These are phyloP conservation scores for Malus domestica DNA, from an alignment of 306 rosid genomes.

Conservation along the genomic window ASM211411v1 NC_041794.1:24962501-24963000, in stretches of 20 bases:
- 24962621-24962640: slow-evolving; percentile 29
- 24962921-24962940: slow-evolving; percentile 88
- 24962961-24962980: slow-evolving; percentile 81
- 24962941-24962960: slow-evolving; percentile 82
- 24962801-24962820: not conserved
- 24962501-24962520: slow-evolving; percentile 30
- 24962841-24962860: slow-evolving; percentile 89
- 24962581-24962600: slow-evolving; percentile 21
- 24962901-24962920: slow-evolving; percentile 82
- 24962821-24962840: slow-evolving; percentile 52
- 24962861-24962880: slow-evolving; percentile 93
- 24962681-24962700: slow-evolving; percentile 27
- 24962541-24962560: slow-evolving; percentile 23
- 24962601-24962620: slow-evolving; percentile 25
- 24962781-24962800: not conserved
- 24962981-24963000: slow-evolving; percentile 99
- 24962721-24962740: not conserved
- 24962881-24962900: slow-evolving; percentile 78
- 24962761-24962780: not conserved
- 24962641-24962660: slow-evolving; percentile 40
- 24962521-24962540: slow-evolving; percentile 19
- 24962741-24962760: not conserved
- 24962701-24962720: not conserved
- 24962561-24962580: slow-evolving; percentile 17
- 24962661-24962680: slow-evolving; percentile 52